A percentile compares a stretch with the other conserved stretches of the same genome.
These are phyloP conservation scores for Vanrija humicola DNA, from an alignment of 1,284 basidiomycete genomes.

Conservation along the genomic window DNA sequence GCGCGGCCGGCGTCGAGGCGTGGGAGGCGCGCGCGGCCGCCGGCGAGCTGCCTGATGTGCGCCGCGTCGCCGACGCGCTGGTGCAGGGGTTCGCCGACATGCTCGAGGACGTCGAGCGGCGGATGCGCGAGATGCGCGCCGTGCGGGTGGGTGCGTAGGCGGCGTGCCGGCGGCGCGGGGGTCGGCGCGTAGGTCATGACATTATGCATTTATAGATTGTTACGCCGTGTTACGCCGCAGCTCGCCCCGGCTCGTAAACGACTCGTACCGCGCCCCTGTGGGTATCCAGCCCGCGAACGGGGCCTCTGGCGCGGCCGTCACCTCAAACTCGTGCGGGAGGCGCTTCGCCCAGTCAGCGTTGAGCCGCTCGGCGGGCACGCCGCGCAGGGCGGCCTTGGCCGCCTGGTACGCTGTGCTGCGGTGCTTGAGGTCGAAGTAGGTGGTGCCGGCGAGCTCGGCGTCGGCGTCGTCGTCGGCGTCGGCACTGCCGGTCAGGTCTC, in stretches of 20 bases:
- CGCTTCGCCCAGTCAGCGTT: conserved; percentile 2
- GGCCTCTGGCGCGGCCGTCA: neutral
- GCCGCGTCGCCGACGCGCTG: neutral
- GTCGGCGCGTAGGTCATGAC: too few species aligned
- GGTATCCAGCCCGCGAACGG: conserved; percentile 63
- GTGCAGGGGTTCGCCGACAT: conserved; percentile 12
- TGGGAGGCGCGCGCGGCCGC: conserved; percentile 7
- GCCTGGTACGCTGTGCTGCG: conserved; percentile 50
- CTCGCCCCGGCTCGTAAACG: conserved; percentile 45
- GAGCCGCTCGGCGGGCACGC: conserved; percentile 28
- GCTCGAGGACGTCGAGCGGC: conserved; percentile 4
- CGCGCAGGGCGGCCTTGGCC: conserved; percentile 54
- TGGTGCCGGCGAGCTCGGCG: conserved; percentile 12
- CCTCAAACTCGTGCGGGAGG: conserved; percentile 7
- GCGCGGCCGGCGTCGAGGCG: conserved; percentile 4
- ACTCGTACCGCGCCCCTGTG: conserved; percentile 56
- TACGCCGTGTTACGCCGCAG: too few species aligned
- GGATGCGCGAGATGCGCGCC: neutral
- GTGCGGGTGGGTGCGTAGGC: too few species aligned
- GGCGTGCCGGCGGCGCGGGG: too few species aligned
- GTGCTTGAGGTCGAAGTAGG: conserved; percentile 51
- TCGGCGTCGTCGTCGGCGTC: neutral
- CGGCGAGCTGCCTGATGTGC: neutral
- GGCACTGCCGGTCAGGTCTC: neutral
- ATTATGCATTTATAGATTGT: too few species aligned